Percentiles rank a stretch among this genome's conserved stretches.
phyloP scores from a whole-genome alignment of 768 basidiomycete species.

The Suillus ampliporus region DNA sequence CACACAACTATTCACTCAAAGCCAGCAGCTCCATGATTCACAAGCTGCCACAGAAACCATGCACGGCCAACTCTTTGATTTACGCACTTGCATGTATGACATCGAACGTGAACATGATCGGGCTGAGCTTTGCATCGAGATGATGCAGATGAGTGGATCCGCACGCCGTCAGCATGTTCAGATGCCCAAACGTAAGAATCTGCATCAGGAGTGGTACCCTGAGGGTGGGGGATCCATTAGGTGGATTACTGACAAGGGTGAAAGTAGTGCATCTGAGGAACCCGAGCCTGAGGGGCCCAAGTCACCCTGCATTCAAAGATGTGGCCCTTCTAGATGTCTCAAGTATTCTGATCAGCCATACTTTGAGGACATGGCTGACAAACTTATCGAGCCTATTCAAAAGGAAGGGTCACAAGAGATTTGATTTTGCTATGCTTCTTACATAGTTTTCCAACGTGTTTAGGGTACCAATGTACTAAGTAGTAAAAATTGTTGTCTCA shows the following conservation, averaged over 20 bases:
- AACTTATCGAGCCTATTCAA: background rate
- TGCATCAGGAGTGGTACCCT: too few relatives aligned
- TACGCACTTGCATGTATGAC: conserved; percentile 21
- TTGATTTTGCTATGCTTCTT: background rate
- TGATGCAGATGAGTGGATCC: conserved; percentile 9
- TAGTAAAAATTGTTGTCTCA: too few relatives aligned
- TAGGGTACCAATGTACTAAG: too few relatives aligned
- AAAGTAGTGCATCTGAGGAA: background rate
- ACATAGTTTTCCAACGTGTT: too few relatives aligned
- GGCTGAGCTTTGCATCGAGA: conserved; percentile 21
- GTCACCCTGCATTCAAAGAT: background rate
- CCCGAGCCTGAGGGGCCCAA: background rate
- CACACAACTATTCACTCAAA: conserved; percentile 28
- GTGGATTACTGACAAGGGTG: background rate
- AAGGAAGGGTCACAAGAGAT: background rate
- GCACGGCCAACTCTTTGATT: conserved; percentile 3
- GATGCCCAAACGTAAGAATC: too few relatives aligned
- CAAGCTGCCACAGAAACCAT: conserved; percentile 20
- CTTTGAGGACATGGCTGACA: background rate
- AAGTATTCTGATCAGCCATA: background rate
- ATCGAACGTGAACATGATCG: conserved; percentile 21
- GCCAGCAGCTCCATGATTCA: conserved; percentile 32
- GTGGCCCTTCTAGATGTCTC: too few relatives aligned
- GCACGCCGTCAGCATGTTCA: background rate
- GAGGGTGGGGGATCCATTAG: background rate